A percentile compares a stretch with the other conserved stretches of the same genome.
Conservation (phyloP, 2,329 filamentous ascomycete species). For the Pestalotiopsis fici region DNA sequence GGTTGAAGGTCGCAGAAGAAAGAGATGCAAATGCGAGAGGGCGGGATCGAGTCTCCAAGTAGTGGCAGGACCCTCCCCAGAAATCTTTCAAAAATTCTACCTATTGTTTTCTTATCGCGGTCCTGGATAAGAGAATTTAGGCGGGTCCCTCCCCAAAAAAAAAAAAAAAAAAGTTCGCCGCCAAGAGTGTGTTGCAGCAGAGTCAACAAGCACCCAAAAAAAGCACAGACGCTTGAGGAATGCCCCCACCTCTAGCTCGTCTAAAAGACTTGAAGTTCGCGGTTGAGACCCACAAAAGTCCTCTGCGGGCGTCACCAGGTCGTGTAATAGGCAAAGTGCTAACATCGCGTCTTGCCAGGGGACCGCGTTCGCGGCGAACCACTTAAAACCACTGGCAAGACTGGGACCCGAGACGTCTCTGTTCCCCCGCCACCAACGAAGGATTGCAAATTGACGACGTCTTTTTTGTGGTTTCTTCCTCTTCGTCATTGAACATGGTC, state of each 20-base stretch:
- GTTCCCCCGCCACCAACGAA: slow-evolving; percentile 7
- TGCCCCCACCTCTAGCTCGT: neutral
- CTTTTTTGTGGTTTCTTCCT: neutral
- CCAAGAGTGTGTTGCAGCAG: neutral
- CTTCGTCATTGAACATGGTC: slow-evolving; percentile 2
- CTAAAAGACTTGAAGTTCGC: too few species aligned
- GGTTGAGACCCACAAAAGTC: too few species aligned
- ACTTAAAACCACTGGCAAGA: neutral
- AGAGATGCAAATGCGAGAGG: neutral
- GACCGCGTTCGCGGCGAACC: slow-evolving; percentile 10
- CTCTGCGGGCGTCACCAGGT: neutral
- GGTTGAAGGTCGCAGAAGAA: neutral
- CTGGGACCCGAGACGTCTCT: neutral
- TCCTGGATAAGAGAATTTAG: neutral
- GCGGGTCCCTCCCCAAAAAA: neutral
- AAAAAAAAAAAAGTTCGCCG: neutral
- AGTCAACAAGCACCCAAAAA: neutral
- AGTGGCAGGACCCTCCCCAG: neutral
- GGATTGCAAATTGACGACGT: neutral
- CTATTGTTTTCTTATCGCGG: neutral
- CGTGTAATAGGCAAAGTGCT: slow-evolving; percentile 7
- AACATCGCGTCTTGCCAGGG: slow-evolving; percentile 8
- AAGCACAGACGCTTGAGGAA: neutral
- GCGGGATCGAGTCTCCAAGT: neutral
- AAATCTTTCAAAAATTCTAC: slow-evolving; percentile 15